Evolutionary conservation across 2,329 filamentous ascomycete species (phyloP).

Genomic region (Colletotrichum falcatum): DNA sequence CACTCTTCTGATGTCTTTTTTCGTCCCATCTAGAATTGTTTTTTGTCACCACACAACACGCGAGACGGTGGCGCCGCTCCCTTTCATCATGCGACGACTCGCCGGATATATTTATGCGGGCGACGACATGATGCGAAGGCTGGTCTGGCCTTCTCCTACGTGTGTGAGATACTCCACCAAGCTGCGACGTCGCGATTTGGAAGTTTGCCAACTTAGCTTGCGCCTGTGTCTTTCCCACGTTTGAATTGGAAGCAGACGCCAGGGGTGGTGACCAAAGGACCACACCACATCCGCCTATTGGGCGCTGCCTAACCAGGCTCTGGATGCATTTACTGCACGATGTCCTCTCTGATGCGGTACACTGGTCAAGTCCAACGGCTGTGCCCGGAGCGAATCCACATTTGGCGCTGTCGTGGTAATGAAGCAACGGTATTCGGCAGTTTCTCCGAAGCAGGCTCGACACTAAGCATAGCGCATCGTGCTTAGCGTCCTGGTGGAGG

Average conservation of each 20-base stretch:
- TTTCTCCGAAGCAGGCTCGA: constrained; percentile 20
- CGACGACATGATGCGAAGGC: neutral
- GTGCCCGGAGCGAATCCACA: constrained; percentile 5
- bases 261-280: constrained; percentile 3
- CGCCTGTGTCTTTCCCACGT: constrained; percentile 10
- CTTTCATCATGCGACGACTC: neutral
- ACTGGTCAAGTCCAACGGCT: neutral
- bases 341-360: constrained; percentile 6
- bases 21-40: neutral
- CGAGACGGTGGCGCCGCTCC: constrained; percentile 7
- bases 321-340: neutral
- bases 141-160: neutral
- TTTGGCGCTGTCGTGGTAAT: neutral
- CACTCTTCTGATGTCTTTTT: neutral
- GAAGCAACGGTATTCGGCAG: constrained; percentile 25
- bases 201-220: constrained; percentile 13
- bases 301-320: neutral
- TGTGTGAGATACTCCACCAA: constrained; percentile 20
- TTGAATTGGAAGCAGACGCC: neutral
- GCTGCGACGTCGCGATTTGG: constrained; percentile 26
- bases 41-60: neutral
- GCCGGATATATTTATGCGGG: constrained; percentile 2
- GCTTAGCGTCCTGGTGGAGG: neutral
- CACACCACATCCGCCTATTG: constrained; percentile 13
- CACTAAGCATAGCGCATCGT: neutral